A percentile compares a stretch with the other conserved stretches of the same genome.
Evolutionary conservation across 192 early-diverging fungal species (phyloP).

Genomic region (Coemansia sp.): DNA sequence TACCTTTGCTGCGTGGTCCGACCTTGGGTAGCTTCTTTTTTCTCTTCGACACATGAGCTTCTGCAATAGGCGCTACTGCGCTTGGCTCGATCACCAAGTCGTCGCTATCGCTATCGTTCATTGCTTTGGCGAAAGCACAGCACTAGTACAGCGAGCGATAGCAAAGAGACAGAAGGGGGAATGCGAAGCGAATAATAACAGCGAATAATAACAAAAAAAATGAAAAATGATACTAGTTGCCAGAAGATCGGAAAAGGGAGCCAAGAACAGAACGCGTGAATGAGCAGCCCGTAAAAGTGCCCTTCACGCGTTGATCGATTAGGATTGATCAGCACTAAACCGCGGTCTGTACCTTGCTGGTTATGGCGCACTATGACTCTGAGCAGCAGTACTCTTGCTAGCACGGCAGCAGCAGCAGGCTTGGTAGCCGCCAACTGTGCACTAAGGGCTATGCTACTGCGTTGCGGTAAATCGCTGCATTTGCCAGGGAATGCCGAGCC

Average conservation of each 20-base stretch:
- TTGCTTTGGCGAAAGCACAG: neutral
- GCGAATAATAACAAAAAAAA: neutral
- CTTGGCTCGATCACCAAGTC: neutral
- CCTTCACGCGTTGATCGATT: neutral
- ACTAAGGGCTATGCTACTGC: neutral
- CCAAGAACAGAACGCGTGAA: neutral
- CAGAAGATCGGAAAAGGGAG: neutral
- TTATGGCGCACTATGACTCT: too few relatives aligned
- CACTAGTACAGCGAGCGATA: neutral
- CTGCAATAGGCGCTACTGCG: neutral
- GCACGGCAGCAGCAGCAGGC: too few relatives aligned
- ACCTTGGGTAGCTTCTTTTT: constrained; percentile 6
- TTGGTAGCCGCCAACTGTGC: neutral
- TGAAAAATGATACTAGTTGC: too few relatives aligned
- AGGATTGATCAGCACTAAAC: neutral
- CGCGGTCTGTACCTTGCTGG: neutral
- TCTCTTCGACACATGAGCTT: constrained; percentile 4
- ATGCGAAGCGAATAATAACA: neutral
- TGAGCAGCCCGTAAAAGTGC: too few relatives aligned
- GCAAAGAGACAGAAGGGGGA: neutral
- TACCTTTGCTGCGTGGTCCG: constrained; percentile 28
- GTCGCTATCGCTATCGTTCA: neutral
- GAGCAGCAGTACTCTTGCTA: too few relatives aligned
- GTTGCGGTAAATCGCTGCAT: neutral
- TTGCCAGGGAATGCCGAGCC: neutral